Base-by-base conservation (phyloP, 495 filamentous ascomycete species). In the Aspergillus asperescens region DNA sequence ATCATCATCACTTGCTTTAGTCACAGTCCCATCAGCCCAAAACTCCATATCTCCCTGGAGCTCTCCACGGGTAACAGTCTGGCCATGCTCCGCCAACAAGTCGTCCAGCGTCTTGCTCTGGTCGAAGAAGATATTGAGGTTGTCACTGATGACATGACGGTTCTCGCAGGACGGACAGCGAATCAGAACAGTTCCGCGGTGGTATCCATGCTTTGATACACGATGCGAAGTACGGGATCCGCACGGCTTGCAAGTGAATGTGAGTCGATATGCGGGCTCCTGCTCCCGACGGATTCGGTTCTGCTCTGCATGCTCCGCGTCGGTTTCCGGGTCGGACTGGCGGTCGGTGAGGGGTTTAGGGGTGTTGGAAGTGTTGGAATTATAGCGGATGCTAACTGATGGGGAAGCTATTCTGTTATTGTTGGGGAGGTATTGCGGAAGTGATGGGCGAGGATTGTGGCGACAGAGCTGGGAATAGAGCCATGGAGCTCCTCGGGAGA, bases 181-280 rank as follows among this genome's bases (percentile, higher is more conserved):
- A 40, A 99, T 89, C 37, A 97, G 72, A 12, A 95, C 86, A 0
- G 87, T 88, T 20, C 93, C 93, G 20, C 83, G 71, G 65, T 96
- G 90, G 65, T 96, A 99, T 12, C 88, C 93, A 55, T 95, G 93
- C 69, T 96, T 96, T 19, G 86, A 86, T 52, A 99, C 74, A 8
- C 67, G 74, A 64, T 97, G 93, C 3, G 78, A 70, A 5, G 88
- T 91, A 24, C 94, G 84, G 5, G 76, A 62, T 8, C 65, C 67
- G 74, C 93, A 99, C 19, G 89, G 89, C 49, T 82, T 84, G 80
- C 93, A 99, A 54, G 94, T 99, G 65, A 99, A 96, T 9, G 81
- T 84, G 22, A 97, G 74, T 42, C 86, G 74, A 71, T 97, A 98
- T 31, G 83, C 77, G 15, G 89, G 88, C 52, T 85, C 78, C 31